Percentiles rank a stretch among this genome's conserved stretches.
Evolutionary conservation across 495 filamentous ascomycete species (phyloP).

Genomic region (Trichoderma erinaceum): DNA sequence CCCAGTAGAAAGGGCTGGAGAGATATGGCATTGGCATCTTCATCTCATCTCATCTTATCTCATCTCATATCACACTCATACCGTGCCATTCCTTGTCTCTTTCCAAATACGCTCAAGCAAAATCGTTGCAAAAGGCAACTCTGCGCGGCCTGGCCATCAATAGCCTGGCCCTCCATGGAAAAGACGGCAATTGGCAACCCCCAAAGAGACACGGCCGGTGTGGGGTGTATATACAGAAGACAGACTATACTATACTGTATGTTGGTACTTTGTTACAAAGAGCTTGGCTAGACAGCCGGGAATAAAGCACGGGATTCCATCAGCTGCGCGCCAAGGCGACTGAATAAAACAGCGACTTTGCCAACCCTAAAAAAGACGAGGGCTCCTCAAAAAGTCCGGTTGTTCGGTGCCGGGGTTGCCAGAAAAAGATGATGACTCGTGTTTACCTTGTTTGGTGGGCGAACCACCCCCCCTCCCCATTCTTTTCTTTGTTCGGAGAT

Average conservation of each 20-base stretch:
- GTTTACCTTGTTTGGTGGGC: background rate
- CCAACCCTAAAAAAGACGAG: slow-evolving; percentile 2
- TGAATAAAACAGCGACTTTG: background rate
- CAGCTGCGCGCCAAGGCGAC: background rate
- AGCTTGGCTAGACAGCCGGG: background rate
- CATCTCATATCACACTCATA: background rate
- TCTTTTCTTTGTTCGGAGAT: background rate
- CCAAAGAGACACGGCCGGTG: background rate
- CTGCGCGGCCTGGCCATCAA: background rate
- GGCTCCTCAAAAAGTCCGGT: background rate
- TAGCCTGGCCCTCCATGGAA: background rate
- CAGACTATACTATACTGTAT: no score
- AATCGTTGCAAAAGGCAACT: no score
- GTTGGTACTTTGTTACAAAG: no score
- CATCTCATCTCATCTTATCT: slow-evolving; percentile 1
- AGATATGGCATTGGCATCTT: background rate
- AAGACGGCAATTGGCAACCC: background rate
- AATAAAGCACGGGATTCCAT: slow-evolving; percentile 2
- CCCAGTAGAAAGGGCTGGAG: background rate
- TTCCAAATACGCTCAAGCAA: background rate
- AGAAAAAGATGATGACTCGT: background rate
- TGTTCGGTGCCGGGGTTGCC: slow-evolving; percentile 1
- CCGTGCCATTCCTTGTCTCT: background rate
- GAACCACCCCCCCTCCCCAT: background rate
- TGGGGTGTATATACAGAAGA: no score